These are phyloP conservation scores for Cystofilobasidium macerans DNA, from an alignment of 768 basidiomycete species.

Conservation along the genomic window DNA sequence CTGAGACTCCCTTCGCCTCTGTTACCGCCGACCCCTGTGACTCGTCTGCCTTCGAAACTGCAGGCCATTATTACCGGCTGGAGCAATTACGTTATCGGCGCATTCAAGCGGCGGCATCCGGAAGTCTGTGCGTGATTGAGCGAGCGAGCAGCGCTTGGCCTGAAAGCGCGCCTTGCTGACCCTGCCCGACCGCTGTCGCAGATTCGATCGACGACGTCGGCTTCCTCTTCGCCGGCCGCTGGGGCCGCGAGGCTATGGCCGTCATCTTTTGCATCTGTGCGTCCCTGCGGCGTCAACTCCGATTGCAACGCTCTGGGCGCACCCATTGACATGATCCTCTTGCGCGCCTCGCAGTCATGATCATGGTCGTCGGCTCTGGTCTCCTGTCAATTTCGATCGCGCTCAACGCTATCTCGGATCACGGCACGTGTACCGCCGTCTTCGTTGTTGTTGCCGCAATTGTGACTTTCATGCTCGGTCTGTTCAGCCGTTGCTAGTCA, in stretches of 20 bases:
- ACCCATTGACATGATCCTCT: too few species aligned
- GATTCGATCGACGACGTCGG: slow-evolving; percentile 5
- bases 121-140: neutral
- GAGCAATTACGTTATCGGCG: neutral
- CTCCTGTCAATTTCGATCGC: slow-evolving; percentile 37
- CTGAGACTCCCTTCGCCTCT: too few species aligned
- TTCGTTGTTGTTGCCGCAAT: slow-evolving; percentile 36
- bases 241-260: neutral
- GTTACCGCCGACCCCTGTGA: neutral
- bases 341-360: neutral
- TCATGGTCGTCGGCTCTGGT: slow-evolving; percentile 13
- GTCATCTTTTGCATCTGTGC: neutral
- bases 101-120: neutral
- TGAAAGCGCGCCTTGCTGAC: too few species aligned
- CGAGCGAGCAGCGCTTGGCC: neutral
- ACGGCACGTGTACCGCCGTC: slow-evolving; percentile 38
- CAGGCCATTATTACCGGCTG: neutral
- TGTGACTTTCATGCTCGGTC: slow-evolving; percentile 28
- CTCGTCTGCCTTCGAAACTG: neutral
- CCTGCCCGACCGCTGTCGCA: neutral
- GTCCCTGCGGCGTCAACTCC: neutral
- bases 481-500: neutral
- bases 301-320: too few species aligned
- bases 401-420: slow-evolving; percentile 35
- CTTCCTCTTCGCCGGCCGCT: neutral